Percentiles rank a stretch among this genome's conserved stretches.
phyloP scores from a whole-genome alignment of 169 alveolate species.

The Cryptosporidium andersoni region DNA sequence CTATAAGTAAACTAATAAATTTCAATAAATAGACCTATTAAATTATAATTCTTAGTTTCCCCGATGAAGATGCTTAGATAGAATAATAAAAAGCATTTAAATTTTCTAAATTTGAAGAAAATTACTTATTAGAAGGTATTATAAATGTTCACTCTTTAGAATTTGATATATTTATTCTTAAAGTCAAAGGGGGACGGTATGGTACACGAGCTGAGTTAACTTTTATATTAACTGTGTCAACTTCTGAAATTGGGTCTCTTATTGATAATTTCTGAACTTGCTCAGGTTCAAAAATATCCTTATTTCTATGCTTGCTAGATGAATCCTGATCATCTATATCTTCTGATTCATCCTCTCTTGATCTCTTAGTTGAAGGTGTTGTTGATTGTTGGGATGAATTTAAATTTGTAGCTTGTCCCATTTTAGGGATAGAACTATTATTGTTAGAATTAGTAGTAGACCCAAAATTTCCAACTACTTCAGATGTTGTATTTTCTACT shows the following conservation, averaged over 20 bases:
- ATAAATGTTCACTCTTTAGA: neutral
- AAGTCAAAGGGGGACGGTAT: conserved; percentile 19
- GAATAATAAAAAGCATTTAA: no score
- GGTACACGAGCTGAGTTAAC: neutral
- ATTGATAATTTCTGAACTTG: neutral
- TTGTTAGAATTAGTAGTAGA: neutral
- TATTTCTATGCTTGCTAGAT: neutral
- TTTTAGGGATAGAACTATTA: neutral
- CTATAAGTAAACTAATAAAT: no score
- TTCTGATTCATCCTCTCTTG: conserved; percentile 18
- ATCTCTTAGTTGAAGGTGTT: conserved; percentile 43
- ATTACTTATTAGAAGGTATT: neutral
- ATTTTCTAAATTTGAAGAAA: no score
- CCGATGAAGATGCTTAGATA: no score
- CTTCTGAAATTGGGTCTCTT: conserved; percentile 10
- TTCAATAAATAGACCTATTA: no score
- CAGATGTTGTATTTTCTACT: neutral
- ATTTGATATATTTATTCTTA: conserved; percentile 65
- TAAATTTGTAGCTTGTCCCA: conserved; percentile 29
- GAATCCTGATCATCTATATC: neutral
- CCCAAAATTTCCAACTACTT: neutral
- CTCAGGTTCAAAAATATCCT: neutral
- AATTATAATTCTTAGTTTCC: no score
- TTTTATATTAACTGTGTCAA: neutral
- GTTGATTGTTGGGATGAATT: conserved; percentile 67